Evolutionary conservation across 2,329 filamentous ascomycete genomes (phyloP), one percentile per base, ranked within the genome.

Genomic region (Bipolaris bicolor): DNA sequence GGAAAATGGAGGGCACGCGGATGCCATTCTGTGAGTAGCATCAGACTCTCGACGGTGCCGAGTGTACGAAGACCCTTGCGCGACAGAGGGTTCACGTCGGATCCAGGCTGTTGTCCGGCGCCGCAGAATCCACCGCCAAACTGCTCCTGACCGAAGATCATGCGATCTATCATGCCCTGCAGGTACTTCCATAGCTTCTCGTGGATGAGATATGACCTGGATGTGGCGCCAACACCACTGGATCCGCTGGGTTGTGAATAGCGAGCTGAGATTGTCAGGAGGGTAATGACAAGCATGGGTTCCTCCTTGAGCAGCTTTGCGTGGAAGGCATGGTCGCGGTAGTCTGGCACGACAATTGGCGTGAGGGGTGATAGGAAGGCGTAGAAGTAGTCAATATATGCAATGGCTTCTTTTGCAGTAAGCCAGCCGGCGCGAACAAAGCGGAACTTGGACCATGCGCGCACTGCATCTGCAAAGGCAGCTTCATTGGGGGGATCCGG

Each of bases 401-500:
- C 88, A 75, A 98, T 93, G 20, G 92, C 94, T 77, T 99, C 95
- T 64, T 90, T 88, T 0, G 94, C 90, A 0, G 92, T 96, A 75
- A 99, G 95, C 94, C 94, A 98, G 9, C 95, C 95, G 7, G 92
- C 92, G 52, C 92, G 88, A n/a, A 98, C 94, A 73, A 98, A 98
- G 41, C 93, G 88, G 74, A 97, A 93, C 62, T 92, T 84, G 1
- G 89, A 87, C 95, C 95, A 99, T n/a, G 92, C 90, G 68, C 87
- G 88, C 58, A 97, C 79, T 0, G 93, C 93, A 56, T 90, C 86
- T 40, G 84, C 79, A 65, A 77, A 77, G 18, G 74, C 72, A 11
- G 69, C 67, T 13, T 77, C 73, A 47, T 75, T 74, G 0, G 71
- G 67, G 15, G 73, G 71, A 16, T 72, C 68, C 18, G 72, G 72